phyloP scores from a whole-genome alignment of 2,329 filamentous ascomycete species.

The Magnaporthiopsis incrustans region DNA sequence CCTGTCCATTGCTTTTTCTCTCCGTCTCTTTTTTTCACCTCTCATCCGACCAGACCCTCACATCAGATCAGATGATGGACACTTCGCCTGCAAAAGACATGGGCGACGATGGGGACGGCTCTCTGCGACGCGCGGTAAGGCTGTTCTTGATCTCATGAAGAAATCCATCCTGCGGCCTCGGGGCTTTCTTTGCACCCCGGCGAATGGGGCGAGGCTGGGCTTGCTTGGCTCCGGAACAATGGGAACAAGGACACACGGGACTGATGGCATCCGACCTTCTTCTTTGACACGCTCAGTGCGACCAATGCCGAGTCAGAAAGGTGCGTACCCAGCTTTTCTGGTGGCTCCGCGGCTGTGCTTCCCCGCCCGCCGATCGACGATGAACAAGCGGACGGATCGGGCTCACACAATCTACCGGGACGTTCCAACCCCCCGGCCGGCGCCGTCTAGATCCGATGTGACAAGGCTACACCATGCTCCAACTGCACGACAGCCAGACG shows the following conservation, averaged over 20 bases:
- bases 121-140: slow-evolving; percentile 1
- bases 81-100: not conserved
- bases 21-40: not conserved
- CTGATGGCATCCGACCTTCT: not conserved
- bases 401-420: not conserved
- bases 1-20: too few relatives aligned
- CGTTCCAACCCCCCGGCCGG: not conserved
- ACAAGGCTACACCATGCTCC: slow-evolving; percentile 50
- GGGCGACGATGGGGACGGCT: not conserved
- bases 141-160: not conserved
- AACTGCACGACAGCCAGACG: slow-evolving; percentile 48
- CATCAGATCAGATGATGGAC: not conserved
- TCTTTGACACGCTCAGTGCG: slow-evolving; percentile 21
- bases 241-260: not conserved
- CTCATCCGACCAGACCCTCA: too few relatives aligned
- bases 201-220: not conserved
- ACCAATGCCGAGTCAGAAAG: slow-evolving; percentile 31
- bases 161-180: too few relatives aligned
- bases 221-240: not conserved
- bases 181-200: not conserved
- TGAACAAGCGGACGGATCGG: too few relatives aligned
- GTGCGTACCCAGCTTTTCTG: slow-evolving; percentile 14
- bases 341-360: not conserved
- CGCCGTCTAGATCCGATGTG: slow-evolving; percentile 43
- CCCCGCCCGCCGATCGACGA: too few relatives aligned